Base-by-base conservation (phyloP, 805 yeast species). In the Wickerhamiella hasegawae region DNA sequence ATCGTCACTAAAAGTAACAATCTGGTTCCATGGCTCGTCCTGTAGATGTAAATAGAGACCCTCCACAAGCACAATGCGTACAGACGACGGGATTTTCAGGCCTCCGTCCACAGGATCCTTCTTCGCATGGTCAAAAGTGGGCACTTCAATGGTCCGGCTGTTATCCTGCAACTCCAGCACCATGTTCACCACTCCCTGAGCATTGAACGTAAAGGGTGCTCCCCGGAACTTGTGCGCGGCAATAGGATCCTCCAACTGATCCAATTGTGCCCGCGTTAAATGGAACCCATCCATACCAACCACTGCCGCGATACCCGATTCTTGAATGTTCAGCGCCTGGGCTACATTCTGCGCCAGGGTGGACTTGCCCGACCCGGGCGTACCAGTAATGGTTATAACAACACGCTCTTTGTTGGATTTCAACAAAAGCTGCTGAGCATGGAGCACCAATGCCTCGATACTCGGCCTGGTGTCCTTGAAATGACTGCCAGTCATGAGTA, bases 321-420 rank as follows among this genome's bases (percentile, higher is more conserved):
- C 32, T 29, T 20, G 32, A 27, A 18, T 39, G 43, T 62, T 68
- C n/a, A 74, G 45, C 4, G 44, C 44, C 4, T 53, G 49, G 23
- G 65, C 65, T 4, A 82, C 56, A 4, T 53, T 37, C 26, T 49
- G 48, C 1, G 85, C 73, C 24, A 74, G 48, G 0, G 92, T 78
- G 3, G 85, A 68, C 52, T 82, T 82, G 0, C 94, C 94, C 1
- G 85, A 71, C 4, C 94, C 94, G 2, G 94, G 94, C 1, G 73
- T 65, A 1, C 94, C 94, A 2, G 75, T 73, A 10, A 83, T 47
- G 0, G 77, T 58, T 8, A 83, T 59, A 14, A 76, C 40, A 2
- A 72, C 28, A 14, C 28, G 15, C 28, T 26, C 8, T 26, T 26
- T 26, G 6, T 8, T 14, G 6, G 15, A n/a, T 8, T 26, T n/a